Percentiles rank a stretch among this genome's conserved stretches.
Conservation (phyloP, 2,329 filamentous ascomycete genomes). For the Phaeosphaeria sp. region DNA sequence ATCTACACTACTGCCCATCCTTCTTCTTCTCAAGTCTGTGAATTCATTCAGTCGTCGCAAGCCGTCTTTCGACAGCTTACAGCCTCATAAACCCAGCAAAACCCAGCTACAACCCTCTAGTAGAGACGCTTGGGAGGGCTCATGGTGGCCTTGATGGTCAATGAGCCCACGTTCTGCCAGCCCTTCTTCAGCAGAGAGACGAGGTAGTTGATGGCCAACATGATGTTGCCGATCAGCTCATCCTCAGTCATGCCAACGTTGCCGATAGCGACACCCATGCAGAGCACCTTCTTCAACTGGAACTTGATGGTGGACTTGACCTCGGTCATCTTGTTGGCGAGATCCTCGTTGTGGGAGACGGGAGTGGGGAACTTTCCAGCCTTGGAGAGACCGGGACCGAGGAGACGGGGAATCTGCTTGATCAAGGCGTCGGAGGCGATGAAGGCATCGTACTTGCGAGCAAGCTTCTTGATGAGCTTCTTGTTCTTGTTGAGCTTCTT, state of each 20-base stretch:
- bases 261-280: slow-evolving; percentile 98
- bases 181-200: slow-evolving; percentile 99
- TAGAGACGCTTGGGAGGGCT: slow-evolving; percentile 97
- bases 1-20: slow-evolving; percentile 40
- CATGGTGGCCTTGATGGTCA: slow-evolving; percentile 99
- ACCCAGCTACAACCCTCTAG: slow-evolving; percentile 61
- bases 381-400: slow-evolving; percentile 71
- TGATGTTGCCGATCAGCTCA: slow-evolving; percentile 97
- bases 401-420: slow-evolving; percentile 99
- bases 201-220: slow-evolving; percentile 99
- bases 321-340: slow-evolving; percentile 94
- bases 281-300: slow-evolving; percentile 99
- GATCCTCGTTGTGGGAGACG: slow-evolving; percentile 95
- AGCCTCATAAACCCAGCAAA: slow-evolving; percentile 21
- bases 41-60: slow-evolving; percentile 24
- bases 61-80: slow-evolving; percentile 24
- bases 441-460: slow-evolving; percentile 99
- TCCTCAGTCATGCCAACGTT: slow-evolving; percentile 98
- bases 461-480: slow-evolving; percentile 99
- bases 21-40: slow-evolving; percentile 27
- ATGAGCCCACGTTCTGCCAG: slow-evolving; percentile 99
- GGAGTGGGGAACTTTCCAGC: slow-evolving; percentile 99
- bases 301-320: slow-evolving; percentile 99
- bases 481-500: slow-evolving; percentile 99
- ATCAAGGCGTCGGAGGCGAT: slow-evolving; percentile 95